phyloP scores from a whole-genome alignment of 306 rosid species.

The Acacia confusa region DNA sequence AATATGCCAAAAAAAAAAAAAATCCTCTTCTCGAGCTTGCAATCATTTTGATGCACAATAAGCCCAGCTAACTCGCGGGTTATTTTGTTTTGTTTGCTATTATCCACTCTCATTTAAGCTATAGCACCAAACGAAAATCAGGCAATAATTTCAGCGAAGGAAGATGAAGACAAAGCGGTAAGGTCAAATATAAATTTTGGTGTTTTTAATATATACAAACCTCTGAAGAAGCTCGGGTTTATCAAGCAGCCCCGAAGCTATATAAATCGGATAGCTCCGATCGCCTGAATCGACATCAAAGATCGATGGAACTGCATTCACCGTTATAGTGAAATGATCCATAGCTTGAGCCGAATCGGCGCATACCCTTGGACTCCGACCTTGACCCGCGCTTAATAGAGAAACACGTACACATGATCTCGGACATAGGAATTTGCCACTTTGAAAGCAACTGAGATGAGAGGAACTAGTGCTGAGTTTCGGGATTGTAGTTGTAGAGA shows the following conservation, averaged over 20 bases:
- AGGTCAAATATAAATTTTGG: neutral
- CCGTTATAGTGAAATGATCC: too few species aligned
- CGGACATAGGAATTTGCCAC: too few species aligned
- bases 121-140: neutral
- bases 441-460: too few species aligned
- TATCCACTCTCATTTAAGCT: neutral
- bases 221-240: slow-evolving; percentile 74
- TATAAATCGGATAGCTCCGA: slow-evolving; percentile 94
- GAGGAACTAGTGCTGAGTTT: too few species aligned
- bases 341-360: too few species aligned
- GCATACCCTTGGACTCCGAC: too few species aligned
- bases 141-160: too few species aligned
- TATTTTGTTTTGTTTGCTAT: neutral
- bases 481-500: too few species aligned
- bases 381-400: too few species aligned
- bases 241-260: slow-evolving; percentile 79
- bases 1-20: neutral
- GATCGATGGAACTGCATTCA: slow-evolving; percentile 26
- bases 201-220: slow-evolving; percentile 25
- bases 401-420: too few species aligned
- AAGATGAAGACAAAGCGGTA: too few species aligned
- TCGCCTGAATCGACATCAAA: slow-evolving; percentile 83
- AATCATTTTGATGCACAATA: neutral
- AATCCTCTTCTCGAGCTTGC: neutral
- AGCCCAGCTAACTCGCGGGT: neutral